Percentiles rank a stretch among this genome's conserved stretches.
phyloP scores from a whole-genome alignment of 1,284 basidiomycete genomes.

The Vanrija sp. region DNA sequence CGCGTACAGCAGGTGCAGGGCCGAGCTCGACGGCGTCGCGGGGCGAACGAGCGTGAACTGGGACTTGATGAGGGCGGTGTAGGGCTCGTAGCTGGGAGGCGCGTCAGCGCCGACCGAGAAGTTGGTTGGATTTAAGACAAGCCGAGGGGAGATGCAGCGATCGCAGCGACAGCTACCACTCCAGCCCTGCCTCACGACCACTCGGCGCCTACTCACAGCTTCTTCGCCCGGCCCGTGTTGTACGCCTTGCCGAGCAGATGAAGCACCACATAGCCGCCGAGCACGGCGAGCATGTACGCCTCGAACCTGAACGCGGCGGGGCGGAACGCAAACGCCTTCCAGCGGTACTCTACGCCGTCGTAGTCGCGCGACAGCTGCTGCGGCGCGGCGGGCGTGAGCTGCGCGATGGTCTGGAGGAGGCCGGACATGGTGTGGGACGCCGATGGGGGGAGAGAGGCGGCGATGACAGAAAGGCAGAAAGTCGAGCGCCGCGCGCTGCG shows the following conservation, averaged over 20 bases:
- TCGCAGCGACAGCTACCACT: not conserved
- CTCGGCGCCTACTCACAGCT: slow-evolving; percentile 39
- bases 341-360: slow-evolving; percentile 62
- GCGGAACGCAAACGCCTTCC: slow-evolving; percentile 71
- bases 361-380: slow-evolving; percentile 51
- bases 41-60: slow-evolving; percentile 36
- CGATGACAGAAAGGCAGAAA: too few species aligned
- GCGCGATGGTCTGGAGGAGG: slow-evolving; percentile 51
- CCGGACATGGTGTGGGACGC: slow-evolving; percentile 21
- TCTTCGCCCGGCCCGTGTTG: slow-evolving; percentile 35
- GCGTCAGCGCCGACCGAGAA: not conserved
- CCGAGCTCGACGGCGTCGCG: slow-evolving; percentile 34
- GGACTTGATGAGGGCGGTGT: slow-evolving; percentile 14
- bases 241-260: slow-evolving; percentile 40
- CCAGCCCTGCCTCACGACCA: too few species aligned
- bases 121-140: not conserved
- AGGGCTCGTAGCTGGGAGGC: slow-evolving; percentile 23
- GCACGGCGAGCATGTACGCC: slow-evolving; percentile 55
- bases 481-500: too few species aligned
- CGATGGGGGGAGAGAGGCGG: not conserved
- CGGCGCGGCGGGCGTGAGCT: slow-evolving; percentile 53
- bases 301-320: slow-evolving; percentile 75
- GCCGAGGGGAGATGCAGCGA: not conserved
- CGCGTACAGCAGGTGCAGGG: slow-evolving; percentile 69
- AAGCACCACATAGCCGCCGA: slow-evolving; percentile 49